phyloP scores from a whole-genome alignment of 2,329 filamentous ascomycete species.

The Herpomyces periplanetae region DNA sequence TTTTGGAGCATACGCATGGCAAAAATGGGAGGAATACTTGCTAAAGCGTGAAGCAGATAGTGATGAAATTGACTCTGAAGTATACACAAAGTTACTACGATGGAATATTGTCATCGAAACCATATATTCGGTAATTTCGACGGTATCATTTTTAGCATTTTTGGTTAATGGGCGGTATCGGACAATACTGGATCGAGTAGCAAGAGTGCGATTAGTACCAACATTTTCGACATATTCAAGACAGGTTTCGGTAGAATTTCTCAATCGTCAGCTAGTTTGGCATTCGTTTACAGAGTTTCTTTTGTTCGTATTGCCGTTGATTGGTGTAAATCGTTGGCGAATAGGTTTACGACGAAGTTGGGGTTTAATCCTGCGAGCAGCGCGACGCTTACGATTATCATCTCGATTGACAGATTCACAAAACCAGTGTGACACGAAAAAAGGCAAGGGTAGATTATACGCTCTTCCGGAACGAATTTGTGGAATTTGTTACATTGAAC shows the following conservation, averaged over 20 bases:
- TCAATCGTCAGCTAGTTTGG: constrained; percentile 92
- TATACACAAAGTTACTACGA: constrained; percentile 17
- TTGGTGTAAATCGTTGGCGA: constrained; percentile 70
- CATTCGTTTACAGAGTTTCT: constrained; percentile 97
- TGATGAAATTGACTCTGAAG: constrained; percentile 12
- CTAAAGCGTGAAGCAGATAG: constrained; percentile 35
- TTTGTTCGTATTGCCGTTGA: constrained; percentile 81
- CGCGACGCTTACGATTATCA: constrained; percentile 12
- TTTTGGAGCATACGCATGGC: constrained; percentile 57
- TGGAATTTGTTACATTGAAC: constrained; percentile 81
- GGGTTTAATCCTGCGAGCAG: constrained; percentile 14
- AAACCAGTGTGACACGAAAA: constrained; percentile 8
- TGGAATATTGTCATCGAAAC: constrained; percentile 28
- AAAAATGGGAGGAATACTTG: constrained; percentile 60
- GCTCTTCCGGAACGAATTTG: constrained; percentile 80
- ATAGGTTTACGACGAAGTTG: constrained; percentile 58
- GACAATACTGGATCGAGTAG: constrained; percentile 46
- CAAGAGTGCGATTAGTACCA: constrained; percentile 49
- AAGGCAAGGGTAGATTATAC: constrained; percentile 27
- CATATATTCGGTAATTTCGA: constrained; percentile 37
- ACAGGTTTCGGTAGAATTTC: constrained; percentile 84
- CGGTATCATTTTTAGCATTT: constrained; percentile 59
- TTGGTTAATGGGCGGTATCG: constrained; percentile 63
- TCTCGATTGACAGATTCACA: too few relatives aligned
- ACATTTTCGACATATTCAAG: constrained; percentile 48